phyloP scores from a whole-genome alignment of 441 rosid genomes.

The Omphalea diandra region DNA sequence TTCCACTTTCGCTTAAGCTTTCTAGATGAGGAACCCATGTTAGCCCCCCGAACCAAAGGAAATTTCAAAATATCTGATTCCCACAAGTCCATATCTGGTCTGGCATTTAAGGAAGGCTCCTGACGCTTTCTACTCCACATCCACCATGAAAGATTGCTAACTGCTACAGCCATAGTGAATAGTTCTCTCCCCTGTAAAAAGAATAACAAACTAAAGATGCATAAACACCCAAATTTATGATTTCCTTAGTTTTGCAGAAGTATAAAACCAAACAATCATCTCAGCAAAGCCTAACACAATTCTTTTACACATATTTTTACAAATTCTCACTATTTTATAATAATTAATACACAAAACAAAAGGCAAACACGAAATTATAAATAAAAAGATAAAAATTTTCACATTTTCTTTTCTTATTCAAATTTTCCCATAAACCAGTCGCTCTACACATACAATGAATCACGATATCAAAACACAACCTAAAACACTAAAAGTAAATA shows the following conservation, averaged over 20 bases:
- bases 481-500: neutral
- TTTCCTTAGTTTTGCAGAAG: neutral
- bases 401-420: neutral
- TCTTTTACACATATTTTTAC: neutral
- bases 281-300: neutral
- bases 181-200: constrained; percentile 14
- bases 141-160: constrained; percentile 68
- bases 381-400: neutral
- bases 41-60: constrained; percentile 42
- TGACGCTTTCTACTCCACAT: constrained; percentile 56
- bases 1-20: constrained; percentile 64
- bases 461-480: neutral
- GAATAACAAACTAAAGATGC: neutral
- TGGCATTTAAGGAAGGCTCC: constrained; percentile 43
- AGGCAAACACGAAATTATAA: neutral
- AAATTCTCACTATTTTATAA: neutral
- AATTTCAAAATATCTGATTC: constrained; percentile 61
- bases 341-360: neutral
- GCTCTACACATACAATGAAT: constrained; percentile 25
- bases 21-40: constrained; percentile 47
- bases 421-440: constrained; percentile 15
- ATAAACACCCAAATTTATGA: neutral
- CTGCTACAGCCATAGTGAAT: constrained; percentile 54
- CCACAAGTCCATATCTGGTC: constrained; percentile 46
- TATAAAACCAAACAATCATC: neutral